Evolutionary conservation across 2,329 filamentous ascomycete species (phyloP).

Genomic region (Ceratocystis smalleyi): DNA sequence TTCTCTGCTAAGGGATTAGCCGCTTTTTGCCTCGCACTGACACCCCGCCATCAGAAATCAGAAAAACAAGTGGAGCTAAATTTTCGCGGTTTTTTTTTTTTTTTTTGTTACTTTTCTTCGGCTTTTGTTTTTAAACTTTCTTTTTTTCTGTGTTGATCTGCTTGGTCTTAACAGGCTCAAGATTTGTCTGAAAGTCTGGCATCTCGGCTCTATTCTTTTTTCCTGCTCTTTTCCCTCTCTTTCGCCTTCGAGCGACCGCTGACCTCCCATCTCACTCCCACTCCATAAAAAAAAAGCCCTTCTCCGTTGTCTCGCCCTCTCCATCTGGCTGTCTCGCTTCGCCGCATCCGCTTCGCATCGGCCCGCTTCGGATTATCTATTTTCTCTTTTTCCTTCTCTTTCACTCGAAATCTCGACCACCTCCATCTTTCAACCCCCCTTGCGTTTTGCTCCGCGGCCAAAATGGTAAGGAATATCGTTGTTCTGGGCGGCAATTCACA

Average conservation of each 20-base stretch:
- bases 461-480: slow-evolving; percentile 89
- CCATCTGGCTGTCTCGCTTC: neutral
- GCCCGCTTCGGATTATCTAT: neutral
- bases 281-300: too few species aligned
- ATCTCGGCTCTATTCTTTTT: neutral
- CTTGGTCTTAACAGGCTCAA: neutral
- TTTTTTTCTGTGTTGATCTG: neutral
- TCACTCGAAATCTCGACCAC: neutral
- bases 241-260: neutral
- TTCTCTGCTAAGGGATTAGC: slow-evolving; percentile 2
- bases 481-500: slow-evolving; percentile 88
- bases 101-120: neutral
- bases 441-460: slow-evolving; percentile 16
- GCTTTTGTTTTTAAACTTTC: neutral
- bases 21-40: slow-evolving; percentile 7
- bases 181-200: neutral
- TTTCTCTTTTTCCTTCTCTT: neutral
- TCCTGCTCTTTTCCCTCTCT: too few species aligned
- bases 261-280: neutral
- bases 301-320: neutral
- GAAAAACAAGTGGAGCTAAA: slow-evolving; percentile 9
- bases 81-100: slow-evolving; percentile 6
- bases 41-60: slow-evolving; percentile 8
- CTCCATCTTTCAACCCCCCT: neutral
- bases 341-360: slow-evolving; percentile 5